Conservation (phyloP, 805 yeast genomes). For the Candida berthetii region DNA sequence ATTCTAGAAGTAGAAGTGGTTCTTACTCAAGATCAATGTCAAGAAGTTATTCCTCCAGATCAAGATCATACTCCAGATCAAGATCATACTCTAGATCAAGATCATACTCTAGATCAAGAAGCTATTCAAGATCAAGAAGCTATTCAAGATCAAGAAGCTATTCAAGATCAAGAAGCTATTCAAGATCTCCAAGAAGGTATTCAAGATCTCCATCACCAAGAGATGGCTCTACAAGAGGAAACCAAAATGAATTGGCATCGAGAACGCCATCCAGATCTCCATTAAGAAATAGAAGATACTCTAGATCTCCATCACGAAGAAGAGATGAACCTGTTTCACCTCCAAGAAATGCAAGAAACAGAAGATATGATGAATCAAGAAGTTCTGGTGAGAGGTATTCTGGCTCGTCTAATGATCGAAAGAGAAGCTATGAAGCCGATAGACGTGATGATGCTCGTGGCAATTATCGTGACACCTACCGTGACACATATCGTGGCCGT, state of each 20-base stretch:
- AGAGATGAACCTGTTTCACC: constrained; percentile 2
- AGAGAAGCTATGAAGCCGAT: too few species aligned
- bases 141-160: constrained; percentile 16
- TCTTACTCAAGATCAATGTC: constrained; percentile 14
- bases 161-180: constrained; percentile 11
- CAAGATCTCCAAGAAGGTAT: constrained; percentile 10
- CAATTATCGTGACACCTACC: too few species aligned
- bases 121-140: constrained; percentile 14
- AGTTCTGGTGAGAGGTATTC: too few species aligned
- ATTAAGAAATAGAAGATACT: constrained; percentile 3
- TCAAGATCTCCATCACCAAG: constrained; percentile 17
- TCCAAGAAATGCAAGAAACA: not conserved
- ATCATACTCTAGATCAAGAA: constrained; percentile 10
- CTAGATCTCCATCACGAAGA: constrained; percentile 1
- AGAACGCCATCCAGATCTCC: constrained; percentile 15
- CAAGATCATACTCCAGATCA: constrained; percentile 6
- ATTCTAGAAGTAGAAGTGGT: constrained; percentile 8
- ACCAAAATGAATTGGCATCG: too few species aligned
- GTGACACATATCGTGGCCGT: too few species aligned
- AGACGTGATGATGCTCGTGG: too few species aligned
- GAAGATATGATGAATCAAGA: too few species aligned
- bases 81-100: constrained; percentile 13
- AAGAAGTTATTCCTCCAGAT: constrained; percentile 2
- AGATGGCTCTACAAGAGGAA: too few species aligned
- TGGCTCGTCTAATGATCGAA: too few species aligned